Base-by-base conservation (phyloP, 2,329 filamentous ascomycete species). In the Paracoccidioides lutzii region DNA sequence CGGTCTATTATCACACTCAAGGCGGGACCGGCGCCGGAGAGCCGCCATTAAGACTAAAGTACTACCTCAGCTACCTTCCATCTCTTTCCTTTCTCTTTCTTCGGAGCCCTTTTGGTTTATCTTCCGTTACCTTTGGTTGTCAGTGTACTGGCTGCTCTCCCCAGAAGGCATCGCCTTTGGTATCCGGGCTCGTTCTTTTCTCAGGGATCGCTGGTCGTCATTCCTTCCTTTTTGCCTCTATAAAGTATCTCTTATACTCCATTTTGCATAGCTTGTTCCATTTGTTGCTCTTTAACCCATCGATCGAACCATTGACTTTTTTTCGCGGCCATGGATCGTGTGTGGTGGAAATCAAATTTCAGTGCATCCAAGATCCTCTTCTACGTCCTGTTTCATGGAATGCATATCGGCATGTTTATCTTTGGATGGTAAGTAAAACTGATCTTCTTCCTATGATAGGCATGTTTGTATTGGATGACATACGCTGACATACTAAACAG, bases 381-480 rank as follows among this genome's bases (percentile, higher is more conserved):
- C 71, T 86, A 94, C 69, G 64, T 88, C 61, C 69, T 93, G 52
- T 95, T 94, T 69, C 91, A 89, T 83, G 79, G 78, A 3, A 74
- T 88, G 44, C 90, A 95, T 67, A 82, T 82, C 70, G 84, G 77
- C 30, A 69, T 94, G n/a, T 95, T 95, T 68, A 85, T 80, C 44
- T 81, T 83, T 65, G 90, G 90, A 79, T 95, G 90, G 90, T 94
- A 77, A 67, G 85, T 62, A 50, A 30, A 49, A 22, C 15, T 14
- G 28, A 28, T 7, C 5, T 35, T 14, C 9, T 38, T 22, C 42
- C 12, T n/a, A 9, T 5, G n/a, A 32, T 41, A 8, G 30, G 22
- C 22, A 22, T 22, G 22, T 30, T 15, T 50, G 12, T 42, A 22
- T 8, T n/a, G 30, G 22, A 32, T 33, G n/a, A 22, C 37, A 8